A percentile compares a stretch with the other conserved stretches of the same genome.
These are phyloP conservation scores for Metarhizium album DNA, from an alignment of 2,329 filamentous ascomycete species.

Conservation along the genomic window DNA sequence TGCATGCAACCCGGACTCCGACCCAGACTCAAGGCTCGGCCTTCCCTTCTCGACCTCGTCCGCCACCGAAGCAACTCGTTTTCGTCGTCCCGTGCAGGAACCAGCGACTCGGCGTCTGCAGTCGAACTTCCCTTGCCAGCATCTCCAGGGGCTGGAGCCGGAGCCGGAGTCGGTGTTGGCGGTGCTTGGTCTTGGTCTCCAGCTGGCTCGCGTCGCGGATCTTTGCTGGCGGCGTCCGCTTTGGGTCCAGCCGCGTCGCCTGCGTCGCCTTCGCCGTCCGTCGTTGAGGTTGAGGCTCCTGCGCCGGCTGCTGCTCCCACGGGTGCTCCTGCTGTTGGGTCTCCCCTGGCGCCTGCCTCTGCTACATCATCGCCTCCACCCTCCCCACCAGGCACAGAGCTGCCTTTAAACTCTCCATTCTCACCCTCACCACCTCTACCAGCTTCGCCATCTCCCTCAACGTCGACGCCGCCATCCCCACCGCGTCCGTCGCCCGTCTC, in stretches of 20 bases:
- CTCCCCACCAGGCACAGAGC: constrained; percentile 14
- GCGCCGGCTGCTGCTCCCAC: neutral
- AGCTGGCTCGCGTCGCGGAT: neutral
- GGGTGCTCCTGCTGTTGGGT: neutral
- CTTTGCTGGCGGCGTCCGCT: neutral
- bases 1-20: constrained; percentile 42
- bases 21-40: constrained; percentile 39
- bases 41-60: constrained; percentile 42
- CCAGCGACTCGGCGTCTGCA: constrained; percentile 1
- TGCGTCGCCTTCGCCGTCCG: neutral
- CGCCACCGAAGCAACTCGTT: constrained; percentile 21
- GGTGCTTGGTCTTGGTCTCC: neutral
- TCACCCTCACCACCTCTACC: constrained; percentile 22
- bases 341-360: constrained; percentile 10
- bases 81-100: constrained; percentile 2
- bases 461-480: constrained; percentile 19
- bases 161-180: neutral
- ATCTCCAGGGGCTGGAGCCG: constrained; percentile 1
- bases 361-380: constrained; percentile 26
- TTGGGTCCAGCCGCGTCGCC: neutral
- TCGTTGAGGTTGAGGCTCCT: neutral
- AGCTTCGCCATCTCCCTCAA: constrained; percentile 14
- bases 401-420: constrained; percentile 31
- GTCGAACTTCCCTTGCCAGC: constrained; percentile 3
- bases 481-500: constrained; percentile 17